Evolutionary conservation across 2,329 filamentous ascomycete genomes (phyloP).

Genomic region (Talaromyces sp.): DNA sequence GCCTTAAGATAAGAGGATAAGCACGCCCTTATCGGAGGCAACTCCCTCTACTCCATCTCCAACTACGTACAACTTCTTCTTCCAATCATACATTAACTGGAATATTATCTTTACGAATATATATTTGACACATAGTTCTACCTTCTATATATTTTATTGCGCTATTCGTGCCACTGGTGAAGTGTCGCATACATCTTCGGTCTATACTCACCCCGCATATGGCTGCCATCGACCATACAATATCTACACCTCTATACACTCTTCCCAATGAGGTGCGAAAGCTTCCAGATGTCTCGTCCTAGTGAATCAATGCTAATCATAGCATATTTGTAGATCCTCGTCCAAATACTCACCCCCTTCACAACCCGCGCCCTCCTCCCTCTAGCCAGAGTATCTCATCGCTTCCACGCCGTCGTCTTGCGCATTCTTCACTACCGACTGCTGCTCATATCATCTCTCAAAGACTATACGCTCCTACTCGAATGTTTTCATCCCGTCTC

Average conservation of each 20-base stretch:
- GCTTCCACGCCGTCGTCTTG: constrained; percentile 61
- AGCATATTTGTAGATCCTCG: constrained; percentile 45
- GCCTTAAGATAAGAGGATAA: not conserved
- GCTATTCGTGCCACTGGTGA: not conserved
- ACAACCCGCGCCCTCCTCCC: constrained; percentile 54
- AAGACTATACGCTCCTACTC: constrained; percentile 66
- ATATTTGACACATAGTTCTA: not conserved
- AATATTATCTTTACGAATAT: not conserved
- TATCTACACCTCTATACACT: not conserved
- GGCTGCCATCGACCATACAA: not conserved
- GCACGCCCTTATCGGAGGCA: not conserved
- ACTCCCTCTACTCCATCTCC: not conserved
- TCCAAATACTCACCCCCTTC: constrained; percentile 50
- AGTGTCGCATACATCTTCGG: not conserved
- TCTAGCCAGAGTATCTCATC: constrained; percentile 58
- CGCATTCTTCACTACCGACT: constrained; percentile 65
- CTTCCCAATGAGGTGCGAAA: constrained; percentile 8
- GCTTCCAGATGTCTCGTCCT: too few relatives aligned
- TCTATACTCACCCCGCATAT: not conserved
- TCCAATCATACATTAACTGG: not conserved
- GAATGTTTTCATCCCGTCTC: constrained; percentile 74
- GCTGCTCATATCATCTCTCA: constrained; percentile 54
- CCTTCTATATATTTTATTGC: not conserved
- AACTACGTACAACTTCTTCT: not conserved
- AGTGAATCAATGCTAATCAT: not conserved